These are phyloP conservation scores for Linderina pennispora DNA, from an alignment of 192 early-diverging fungal genomes.

Conservation along the genomic window DNA sequence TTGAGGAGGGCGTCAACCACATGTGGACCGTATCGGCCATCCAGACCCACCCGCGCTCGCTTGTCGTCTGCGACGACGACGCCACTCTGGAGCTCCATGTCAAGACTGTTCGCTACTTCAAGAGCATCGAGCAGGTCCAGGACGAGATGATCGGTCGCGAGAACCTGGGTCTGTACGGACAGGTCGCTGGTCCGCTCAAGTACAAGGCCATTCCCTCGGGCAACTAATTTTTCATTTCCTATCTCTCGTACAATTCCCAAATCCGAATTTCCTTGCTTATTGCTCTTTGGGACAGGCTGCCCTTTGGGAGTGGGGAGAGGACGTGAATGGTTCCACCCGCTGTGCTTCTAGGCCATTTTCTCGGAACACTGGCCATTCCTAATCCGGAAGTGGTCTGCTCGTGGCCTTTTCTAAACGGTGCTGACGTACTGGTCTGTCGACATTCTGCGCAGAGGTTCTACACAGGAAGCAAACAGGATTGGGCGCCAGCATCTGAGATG, in stretches of 20 bases:
- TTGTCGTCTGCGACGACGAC: slow-evolving; percentile 85
- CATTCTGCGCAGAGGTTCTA: too few relatives aligned
- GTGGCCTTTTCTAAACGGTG: too few relatives aligned
- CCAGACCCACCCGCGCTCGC: slow-evolving; percentile 70
- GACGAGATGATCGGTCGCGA: slow-evolving; percentile 66
- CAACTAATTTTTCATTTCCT: slow-evolving; percentile 13
- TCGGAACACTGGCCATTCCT: too few relatives aligned
- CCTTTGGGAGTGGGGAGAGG: too few relatives aligned
- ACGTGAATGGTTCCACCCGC: too few relatives aligned
- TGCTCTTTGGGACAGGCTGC: too few relatives aligned
- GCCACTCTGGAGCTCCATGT: slow-evolving; percentile 83
- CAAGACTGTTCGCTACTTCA: slow-evolving; percentile 86
- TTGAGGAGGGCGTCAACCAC: slow-evolving; percentile 79
- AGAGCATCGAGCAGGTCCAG: slow-evolving; percentile 80
- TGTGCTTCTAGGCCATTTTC: too few relatives aligned
- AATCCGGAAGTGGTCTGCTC: too few relatives aligned
- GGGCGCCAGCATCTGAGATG: too few relatives aligned
- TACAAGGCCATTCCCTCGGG: slow-evolving; percentile 40
- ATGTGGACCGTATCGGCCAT: slow-evolving; percentile 88
- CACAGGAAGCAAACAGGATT: too few relatives aligned
- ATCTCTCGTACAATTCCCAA: too few relatives aligned
- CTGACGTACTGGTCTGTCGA: too few relatives aligned
- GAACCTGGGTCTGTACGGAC: slow-evolving; percentile 67
- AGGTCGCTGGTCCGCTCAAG: slow-evolving; percentile 44
- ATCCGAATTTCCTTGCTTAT: background rate